Percentiles rank a stretch among this genome's conserved stretches.
phyloP scores from a whole-genome alignment of 2,329 filamentous ascomycete species.

The Calonectria pseudoturangicola region DNA sequence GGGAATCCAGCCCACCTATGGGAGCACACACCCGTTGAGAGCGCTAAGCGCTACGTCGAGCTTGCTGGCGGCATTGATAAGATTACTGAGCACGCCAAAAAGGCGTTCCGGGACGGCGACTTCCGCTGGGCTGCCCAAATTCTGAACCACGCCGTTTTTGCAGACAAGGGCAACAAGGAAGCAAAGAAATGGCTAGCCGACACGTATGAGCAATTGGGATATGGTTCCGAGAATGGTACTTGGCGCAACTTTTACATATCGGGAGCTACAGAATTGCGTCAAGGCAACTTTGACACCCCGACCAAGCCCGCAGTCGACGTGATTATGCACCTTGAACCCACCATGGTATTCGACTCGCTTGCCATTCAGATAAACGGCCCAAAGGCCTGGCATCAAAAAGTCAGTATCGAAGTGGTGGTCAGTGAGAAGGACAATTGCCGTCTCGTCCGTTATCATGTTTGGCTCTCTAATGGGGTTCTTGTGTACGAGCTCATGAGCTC shows the following conservation, averaged over 20 bases:
- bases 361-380: not conserved
- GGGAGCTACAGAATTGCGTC: not conserved
- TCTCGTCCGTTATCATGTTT: not conserved
- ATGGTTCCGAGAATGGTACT: not conserved
- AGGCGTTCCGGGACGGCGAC: not conserved
- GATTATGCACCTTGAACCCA: not conserved
- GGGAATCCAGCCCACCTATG: not conserved
- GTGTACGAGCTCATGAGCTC: not conserved
- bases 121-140: not conserved
- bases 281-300: not conserved
- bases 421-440: not conserved
- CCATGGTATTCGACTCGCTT: not conserved
- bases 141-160: not conserved
- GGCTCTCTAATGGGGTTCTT: not conserved
- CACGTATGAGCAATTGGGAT: conserved; percentile 10
- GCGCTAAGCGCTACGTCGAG: not conserved
- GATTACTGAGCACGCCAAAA: not conserved
- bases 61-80: not conserved
- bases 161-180: not conserved
- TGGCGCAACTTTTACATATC: conserved; percentile 8
- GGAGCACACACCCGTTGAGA: not conserved
- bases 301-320: not conserved
- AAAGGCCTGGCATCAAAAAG: not conserved
- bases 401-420: not conserved
- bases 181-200: not conserved